Conservation (phyloP, 352 stramenopile genomes). For the Aphanomyces stellatus region DNA sequence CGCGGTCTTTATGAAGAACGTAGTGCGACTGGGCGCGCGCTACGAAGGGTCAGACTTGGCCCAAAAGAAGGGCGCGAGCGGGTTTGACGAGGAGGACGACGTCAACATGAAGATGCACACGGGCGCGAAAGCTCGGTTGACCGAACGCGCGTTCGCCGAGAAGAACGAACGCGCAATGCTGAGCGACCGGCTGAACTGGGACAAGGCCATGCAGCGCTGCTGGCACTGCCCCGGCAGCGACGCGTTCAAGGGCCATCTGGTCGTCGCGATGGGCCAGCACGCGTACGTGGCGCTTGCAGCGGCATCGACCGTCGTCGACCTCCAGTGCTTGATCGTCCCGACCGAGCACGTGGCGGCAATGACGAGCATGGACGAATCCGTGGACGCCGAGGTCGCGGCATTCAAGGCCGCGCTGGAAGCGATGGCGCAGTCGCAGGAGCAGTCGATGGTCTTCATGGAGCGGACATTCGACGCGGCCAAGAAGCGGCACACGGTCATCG, state of each 20-base stretch:
- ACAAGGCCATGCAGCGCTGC: conserved; percentile 58
- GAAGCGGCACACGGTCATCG: conserved; percentile 61
- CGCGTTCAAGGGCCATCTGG: conserved; percentile 69
- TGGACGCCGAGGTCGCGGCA: conserved; percentile 45
- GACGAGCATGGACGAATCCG: conserved; percentile 53
- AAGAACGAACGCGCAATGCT: conserved; percentile 43
- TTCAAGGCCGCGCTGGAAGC: conserved; percentile 50
- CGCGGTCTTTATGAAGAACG: conserved; percentile 52
- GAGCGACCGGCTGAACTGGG: conserved; percentile 56
- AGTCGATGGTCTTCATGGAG: conserved; percentile 70
- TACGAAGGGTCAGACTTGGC: conserved; percentile 68
- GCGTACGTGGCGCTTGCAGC: conserved; percentile 62
- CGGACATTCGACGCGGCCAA: conserved; percentile 53
- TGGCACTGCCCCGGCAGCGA: conserved; percentile 56
- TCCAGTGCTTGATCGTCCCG: conserved; percentile 67
- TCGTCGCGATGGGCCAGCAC: conserved; percentile 68
- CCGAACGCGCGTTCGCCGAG: conserved; percentile 43
- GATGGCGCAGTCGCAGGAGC: conserved; percentile 49
- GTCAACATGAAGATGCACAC: conserved; percentile 58
- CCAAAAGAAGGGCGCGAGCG: conserved; percentile 50
- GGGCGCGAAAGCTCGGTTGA: conserved; percentile 38
- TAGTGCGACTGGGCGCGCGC: conserved; percentile 56
- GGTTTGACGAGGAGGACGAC: conserved; percentile 69
- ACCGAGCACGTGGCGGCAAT: conserved; percentile 58
- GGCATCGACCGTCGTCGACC: conserved; percentile 41